phyloP scores from a whole-genome alignment of 2,329 filamentous ascomycete species.

The Eutypella sp. region DNA sequence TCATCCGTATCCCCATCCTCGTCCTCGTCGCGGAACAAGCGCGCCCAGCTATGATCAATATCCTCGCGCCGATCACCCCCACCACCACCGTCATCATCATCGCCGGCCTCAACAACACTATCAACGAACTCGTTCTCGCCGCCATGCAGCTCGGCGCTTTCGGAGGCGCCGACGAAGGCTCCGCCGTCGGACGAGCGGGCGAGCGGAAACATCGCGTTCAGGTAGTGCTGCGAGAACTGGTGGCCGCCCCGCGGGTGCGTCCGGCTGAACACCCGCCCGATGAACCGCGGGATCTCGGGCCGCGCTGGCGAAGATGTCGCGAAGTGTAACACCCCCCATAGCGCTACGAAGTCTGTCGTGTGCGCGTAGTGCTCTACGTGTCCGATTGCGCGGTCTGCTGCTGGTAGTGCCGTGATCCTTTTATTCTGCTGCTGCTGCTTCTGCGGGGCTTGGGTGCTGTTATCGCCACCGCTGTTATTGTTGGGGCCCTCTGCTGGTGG shows the following conservation, averaged over 20 bases:
- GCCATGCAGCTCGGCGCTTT: too few species aligned
- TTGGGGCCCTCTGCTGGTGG: constrained; percentile 5
- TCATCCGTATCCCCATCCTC: constrained; percentile 10
- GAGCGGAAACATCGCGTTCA: constrained; percentile 57
- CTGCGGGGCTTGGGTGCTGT: not conserved
- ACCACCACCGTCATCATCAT: constrained; percentile 37
- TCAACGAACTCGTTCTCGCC: constrained; percentile 61
- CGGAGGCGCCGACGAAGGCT: constrained; percentile 37
- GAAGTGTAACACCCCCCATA: constrained; percentile 71
- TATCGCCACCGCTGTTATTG: not conserved
- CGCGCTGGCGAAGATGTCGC: constrained; percentile 41
- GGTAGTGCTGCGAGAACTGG: constrained; percentile 56
- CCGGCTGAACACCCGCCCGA: constrained; percentile 56
- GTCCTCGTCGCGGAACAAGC: constrained; percentile 10
- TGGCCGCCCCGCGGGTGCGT: constrained; percentile 48
- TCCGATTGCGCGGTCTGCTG: constrained; percentile 50
- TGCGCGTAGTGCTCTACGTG: constrained; percentile 81
- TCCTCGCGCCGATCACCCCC: constrained; percentile 41
- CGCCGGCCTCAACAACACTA: constrained; percentile 44
- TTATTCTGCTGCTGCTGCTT: not conserved
- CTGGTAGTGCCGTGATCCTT: constrained; percentile 19
- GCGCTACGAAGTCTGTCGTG: constrained; percentile 65
- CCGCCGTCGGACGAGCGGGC: constrained; percentile 36
- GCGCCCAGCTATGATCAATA: constrained; percentile 41
- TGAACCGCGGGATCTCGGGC: constrained; percentile 51